A percentile compares a stretch with the other conserved stretches of the same genome.
phyloP scores from a whole-genome alignment of 257 asterid genomes.

The Prunella vulgaris region DNA sequence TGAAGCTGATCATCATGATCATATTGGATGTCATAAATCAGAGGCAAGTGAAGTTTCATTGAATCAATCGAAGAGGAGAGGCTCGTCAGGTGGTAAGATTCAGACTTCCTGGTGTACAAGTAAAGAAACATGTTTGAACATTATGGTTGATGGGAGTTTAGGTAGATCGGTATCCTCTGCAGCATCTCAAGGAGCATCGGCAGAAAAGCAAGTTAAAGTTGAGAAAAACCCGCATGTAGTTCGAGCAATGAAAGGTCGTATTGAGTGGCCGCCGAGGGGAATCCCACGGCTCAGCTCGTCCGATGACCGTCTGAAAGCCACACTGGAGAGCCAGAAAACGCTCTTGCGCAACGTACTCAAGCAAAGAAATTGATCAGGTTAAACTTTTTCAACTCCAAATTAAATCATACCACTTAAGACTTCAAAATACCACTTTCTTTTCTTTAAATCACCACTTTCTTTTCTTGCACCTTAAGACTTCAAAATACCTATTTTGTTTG shows the following conservation, averaged over 20 bases:
- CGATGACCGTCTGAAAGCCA: conserved; percentile 33
- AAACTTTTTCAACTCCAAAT: not conserved
- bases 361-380: conserved; percentile 24
- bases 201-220: conserved; percentile 6
- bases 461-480: not conserved
- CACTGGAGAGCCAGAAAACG: conserved; percentile 34
- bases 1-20: conserved; percentile 13
- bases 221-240: conserved; percentile 41
- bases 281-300: conserved; percentile 24
- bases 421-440: not conserved
- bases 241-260: conserved; percentile 55
- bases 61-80: conserved; percentile 26
- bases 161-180: conserved; percentile 19
- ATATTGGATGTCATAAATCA: conserved; percentile 4
- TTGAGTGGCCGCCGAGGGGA: conserved; percentile 49
- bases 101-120: conserved; percentile 18
- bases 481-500: not conserved
- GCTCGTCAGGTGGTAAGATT: conserved; percentile 23
- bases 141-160: conserved; percentile 18
- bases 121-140: conserved; percentile 17
- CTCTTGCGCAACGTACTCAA: conserved; percentile 31
- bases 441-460: not conserved
- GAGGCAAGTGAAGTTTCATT: conserved; percentile 1
- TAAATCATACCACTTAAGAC: not conserved
- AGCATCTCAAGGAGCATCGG: conserved; percentile 14